Evolutionary conservation across 2,329 filamentous ascomycete genomes (phyloP), one percentile per base, ranked within the genome.

Genomic region (Talaromyces sp.): DNA sequence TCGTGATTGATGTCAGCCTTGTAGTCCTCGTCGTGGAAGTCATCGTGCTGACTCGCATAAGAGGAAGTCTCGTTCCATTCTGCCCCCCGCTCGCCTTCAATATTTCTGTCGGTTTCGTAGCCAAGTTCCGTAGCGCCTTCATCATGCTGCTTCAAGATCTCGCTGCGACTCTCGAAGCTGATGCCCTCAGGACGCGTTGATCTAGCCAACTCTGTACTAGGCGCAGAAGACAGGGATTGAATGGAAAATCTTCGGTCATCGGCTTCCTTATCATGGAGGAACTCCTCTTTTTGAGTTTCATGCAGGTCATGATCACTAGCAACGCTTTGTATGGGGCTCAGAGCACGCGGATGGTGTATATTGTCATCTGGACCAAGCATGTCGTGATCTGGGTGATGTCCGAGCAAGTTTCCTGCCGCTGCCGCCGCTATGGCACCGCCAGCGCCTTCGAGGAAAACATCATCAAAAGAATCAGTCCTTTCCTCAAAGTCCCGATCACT

Each of bases 281-380:
- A 78, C 1, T 87, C 86, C 65, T 88, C 84, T 58, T 85, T 85
- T 70, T 85, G 85, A 39, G 83, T 83, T 67, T 88, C 84, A 71
- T 87, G 87, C 56, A 87, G 87, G 71, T 93, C 88, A 3, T 87
- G 89, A 72, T 93, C 94, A 67, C 93, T 95, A 11, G 92, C 94
- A 16, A 97, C 91, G 71, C 93, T 97, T 70, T 95, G 93, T 66
- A 96, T 93, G 0, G 94, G 94, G 73, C 93, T 97, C 58, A 96
- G 79, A 11, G 88, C 89, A 48, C 91, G 89, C 61, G 87, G 84
- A 69, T 90, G 87, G 89, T 52, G 72, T 68, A 60, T 81, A 79
- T 27, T 41, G 14, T 81, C 82, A 47, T 78, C 78, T 43, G 61
- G 65, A 27, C 81, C 78, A 16, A 82, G 79, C 3, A 81, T 78